A percentile compares a stretch with the other conserved stretches of the same genome.
Evolutionary conservation across 2,329 filamentous ascomycete species (phyloP).

Genomic region (Aspergillus novoparasiticus): DNA sequence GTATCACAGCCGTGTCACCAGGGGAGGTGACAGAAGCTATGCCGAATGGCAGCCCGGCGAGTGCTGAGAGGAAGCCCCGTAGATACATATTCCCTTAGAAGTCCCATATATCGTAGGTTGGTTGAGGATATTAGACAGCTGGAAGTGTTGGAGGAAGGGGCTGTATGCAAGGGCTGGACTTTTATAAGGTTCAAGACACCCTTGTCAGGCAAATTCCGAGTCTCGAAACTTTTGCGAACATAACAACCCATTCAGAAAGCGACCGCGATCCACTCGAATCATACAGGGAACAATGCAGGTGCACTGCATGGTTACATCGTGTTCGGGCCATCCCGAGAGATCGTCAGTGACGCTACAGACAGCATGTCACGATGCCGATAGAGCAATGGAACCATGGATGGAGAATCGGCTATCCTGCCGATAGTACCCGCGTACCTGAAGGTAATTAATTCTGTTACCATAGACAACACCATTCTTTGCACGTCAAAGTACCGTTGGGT

Average conservation of each 20-base stretch:
- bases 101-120: background rate
- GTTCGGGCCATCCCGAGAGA: background rate
- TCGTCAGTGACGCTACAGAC: background rate
- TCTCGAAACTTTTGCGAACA: background rate
- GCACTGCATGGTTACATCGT: slow-evolving; percentile 9
- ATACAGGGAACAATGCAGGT: background rate
- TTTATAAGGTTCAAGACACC: background rate
- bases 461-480: no score
- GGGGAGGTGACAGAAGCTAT: slow-evolving; percentile 23
- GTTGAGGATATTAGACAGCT: background rate
- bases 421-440: background rate
- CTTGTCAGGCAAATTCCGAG: background rate
- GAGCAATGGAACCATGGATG: background rate
- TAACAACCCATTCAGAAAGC: background rate
- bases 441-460: background rate
- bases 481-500: background rate
- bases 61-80: background rate
- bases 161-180: background rate
- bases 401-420: background rate
- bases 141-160: background rate
- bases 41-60: background rate
- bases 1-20: slow-evolving; percentile 30
- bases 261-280: no score
- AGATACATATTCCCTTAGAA: background rate
- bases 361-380: slow-evolving; percentile 5